Base-by-base conservation (phyloP, 345 rosid species). In the Psidium guajava region DNA sequence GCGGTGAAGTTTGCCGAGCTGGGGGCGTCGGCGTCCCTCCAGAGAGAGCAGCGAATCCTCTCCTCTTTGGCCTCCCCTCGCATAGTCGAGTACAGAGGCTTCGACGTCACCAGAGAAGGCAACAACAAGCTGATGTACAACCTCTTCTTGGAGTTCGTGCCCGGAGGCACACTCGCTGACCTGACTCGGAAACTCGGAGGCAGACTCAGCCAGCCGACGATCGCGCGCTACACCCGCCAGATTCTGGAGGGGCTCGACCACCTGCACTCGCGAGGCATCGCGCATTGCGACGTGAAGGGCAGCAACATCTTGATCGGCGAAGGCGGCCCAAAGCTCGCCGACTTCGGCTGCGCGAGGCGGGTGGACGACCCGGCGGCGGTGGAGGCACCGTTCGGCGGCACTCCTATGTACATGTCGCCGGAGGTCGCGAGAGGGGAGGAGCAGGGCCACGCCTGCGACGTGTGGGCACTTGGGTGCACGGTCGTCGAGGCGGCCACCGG, bases 381-480 rank as follows among this genome's bases (percentile, higher is more conserved):
- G 82, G 88, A 86, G 81, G 88, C 16, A 1, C 83, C 88, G 82
- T 88, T 93, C 32, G 85, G 86, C 36, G 96, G 98, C 57, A 93
- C 95, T 0, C 95, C 96, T 49, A 90, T 90, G 91, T 96, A 92
- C 81, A 96, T 94, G 98, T 94, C 96, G 12, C 98, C 98, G 10
- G 96, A 96, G 92, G 98, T 91, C 91, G 98, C 98, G 86, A 94
- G 95, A 87, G 98, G 98, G 57, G 96, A 93, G 64, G 90, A 90
- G 50, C 98, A 94, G 89, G 95, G 96, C 88, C 82, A 40, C 36
- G 88, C 92, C 24, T 84, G 91, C 77, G 98, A 94, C 84, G 86
- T 95, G 11, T 94, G 98, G 98, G 91, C 93, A 52, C 52, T 93
- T n/a, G 98, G 98, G 9, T 95, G 98, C 87, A 90, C 95, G 50